phyloP scores from a whole-genome alignment of 2,329 filamentous ascomycete species.

The Polychaeton citri region DNA sequence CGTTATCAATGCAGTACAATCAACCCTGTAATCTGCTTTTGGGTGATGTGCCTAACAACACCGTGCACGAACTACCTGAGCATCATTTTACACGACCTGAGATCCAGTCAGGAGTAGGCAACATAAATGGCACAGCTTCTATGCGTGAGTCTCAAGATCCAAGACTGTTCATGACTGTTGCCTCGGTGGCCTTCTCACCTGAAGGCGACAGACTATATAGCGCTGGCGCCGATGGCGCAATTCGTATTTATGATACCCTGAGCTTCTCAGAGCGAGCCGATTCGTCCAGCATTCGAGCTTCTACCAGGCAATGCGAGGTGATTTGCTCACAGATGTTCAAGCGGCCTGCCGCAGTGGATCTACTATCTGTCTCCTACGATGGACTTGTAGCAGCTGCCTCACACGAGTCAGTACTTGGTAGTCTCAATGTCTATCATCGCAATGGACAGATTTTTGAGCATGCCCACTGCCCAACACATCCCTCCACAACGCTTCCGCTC shows the following conservation, averaged over 20 bases:
- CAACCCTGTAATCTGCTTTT: constrained; percentile 42
- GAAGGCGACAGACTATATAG: constrained; percentile 20
- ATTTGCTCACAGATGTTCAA: constrained; percentile 15
- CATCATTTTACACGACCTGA: constrained; percentile 35
- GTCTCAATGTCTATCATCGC: constrained; percentile 8
- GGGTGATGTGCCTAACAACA: constrained; percentile 30
- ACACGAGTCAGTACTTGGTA: constrained; percentile 9
- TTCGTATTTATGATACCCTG: constrained; percentile 26
- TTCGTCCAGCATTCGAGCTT: too few relatives aligned
- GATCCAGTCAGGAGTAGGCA: constrained; percentile 18
- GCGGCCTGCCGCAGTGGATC: constrained; percentile 37
- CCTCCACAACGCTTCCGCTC: constrained; percentile 16
- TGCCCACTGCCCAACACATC: constrained; percentile 8
- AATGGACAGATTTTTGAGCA: not conserved
- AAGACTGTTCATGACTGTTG: constrained; percentile 43
- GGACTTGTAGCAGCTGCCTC: constrained; percentile 37
- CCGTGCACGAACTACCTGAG: constrained; percentile 39
- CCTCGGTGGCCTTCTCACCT: constrained; percentile 38
- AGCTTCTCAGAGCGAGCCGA: not conserved
- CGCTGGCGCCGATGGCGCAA: constrained; percentile 40
- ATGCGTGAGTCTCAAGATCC: constrained; percentile 38
- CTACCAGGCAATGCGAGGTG: too few relatives aligned
- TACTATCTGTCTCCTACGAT: constrained; percentile 33
- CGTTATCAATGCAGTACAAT: constrained; percentile 47
- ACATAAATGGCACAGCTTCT: constrained; percentile 29